Base-by-base conservation (phyloP, 192 early-diverging fungal species). In the Umbelopsis sp. region DNA sequence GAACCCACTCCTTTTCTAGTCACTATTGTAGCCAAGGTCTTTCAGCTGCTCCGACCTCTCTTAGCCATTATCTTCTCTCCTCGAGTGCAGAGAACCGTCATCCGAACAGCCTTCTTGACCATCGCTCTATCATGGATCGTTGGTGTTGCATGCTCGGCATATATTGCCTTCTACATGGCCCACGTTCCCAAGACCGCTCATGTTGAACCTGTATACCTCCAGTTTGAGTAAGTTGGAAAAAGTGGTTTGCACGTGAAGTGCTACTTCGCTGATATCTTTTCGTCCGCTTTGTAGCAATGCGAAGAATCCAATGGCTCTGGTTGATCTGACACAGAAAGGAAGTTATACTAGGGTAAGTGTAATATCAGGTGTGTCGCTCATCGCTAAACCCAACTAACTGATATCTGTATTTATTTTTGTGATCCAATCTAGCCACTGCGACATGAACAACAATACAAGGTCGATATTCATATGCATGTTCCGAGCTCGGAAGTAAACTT, bases 141-240 rank as follows among this genome's bases (percentile, higher is more conserved):
- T 21, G 52, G 71, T 44, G 71, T 71, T 4, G 71, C 70, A 38
- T 67, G 71, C 22, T 56, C 75, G 1, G 75, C 75, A 5, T 77
- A 77, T 62, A 53, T 77, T 21, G 71, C 75, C n/a, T 77, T 77
- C 41, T 77, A 77, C 26, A 71, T 72, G 68, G 51, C 65, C 11
- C 71, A 77, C 49, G 71, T 77, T 22, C 75, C 75, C 3, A 71
- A 70, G 21, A 77, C 75, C 8, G 65, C 71, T 0, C 75, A 77
- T 38, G 43, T 68, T 10, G 75, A 77, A 31, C 71, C 75, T 31
- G 68, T 77, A 10, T 77, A 62, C 51, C 71, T 77, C 31, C 75
- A 77, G 25, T 77, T 72, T 62, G 32, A 59, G 22, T 49, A 76
- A 31, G 47, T 53, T 14, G 34, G 53, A 34, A 17, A 38, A 24